Conservation (phyloP, 306 rosid genomes). For the Acmispon strigosus region DNA sequence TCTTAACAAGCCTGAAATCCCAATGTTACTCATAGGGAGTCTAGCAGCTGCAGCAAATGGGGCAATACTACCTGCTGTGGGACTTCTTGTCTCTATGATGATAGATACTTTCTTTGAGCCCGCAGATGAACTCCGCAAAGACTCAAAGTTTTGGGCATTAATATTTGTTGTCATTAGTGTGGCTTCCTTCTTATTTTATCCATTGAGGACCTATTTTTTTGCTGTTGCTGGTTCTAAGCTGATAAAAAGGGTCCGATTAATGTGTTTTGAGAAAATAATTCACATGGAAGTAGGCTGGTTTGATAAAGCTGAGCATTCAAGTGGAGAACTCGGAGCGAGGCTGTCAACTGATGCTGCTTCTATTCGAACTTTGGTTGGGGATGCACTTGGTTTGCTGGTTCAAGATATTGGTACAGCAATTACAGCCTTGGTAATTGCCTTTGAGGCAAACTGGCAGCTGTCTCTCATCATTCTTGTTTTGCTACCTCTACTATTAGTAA, state of each 20-base stretch:
- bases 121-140: conserved; percentile 43
- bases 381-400: conserved; percentile 55
- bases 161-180: conserved; percentile 41
- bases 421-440: conserved; percentile 59
- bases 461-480: conserved; percentile 51
- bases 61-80: conserved; percentile 37
- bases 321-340: conserved; percentile 70
- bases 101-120: conserved; percentile 60
- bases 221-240: conserved; percentile 62
- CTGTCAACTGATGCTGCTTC: conserved; percentile 67
- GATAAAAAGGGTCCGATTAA: conserved; percentile 47
- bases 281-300: conserved; percentile 82
- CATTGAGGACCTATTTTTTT: conserved; percentile 50
- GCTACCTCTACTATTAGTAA: conserved; percentile 48
- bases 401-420: conserved; percentile 43
- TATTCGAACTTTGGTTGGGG: conserved; percentile 58
- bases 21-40: conserved; percentile 43
- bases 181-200: conserved; percentile 28
- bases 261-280: conserved; percentile 61
- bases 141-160: conserved; percentile 61
- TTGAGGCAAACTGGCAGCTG: conserved; percentile 60
- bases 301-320: conserved; percentile 60
- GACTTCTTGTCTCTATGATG: conserved; percentile 38
- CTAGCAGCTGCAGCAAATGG: conserved; percentile 56
- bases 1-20: conserved; percentile 81